These are phyloP conservation scores for Phytophthora sojae DNA, from an alignment of 352 stramenopile genomes.

Conservation along the genomic window DNA sequence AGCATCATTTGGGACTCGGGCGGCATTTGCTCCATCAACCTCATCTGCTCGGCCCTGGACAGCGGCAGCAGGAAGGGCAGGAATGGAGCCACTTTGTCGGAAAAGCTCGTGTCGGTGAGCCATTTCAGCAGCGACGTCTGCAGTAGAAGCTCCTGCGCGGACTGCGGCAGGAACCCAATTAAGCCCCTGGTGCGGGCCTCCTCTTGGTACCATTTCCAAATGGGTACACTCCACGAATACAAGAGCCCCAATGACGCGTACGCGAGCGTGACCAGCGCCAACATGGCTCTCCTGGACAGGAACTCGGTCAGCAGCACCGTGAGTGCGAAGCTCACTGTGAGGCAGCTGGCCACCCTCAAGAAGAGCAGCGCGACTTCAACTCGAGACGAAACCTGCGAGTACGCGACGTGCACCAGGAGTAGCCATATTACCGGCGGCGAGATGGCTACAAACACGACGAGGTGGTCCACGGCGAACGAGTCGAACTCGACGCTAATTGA, in stretches of 20 bases:
- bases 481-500: constrained; percentile 56
- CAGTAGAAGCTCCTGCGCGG: constrained; percentile 68
- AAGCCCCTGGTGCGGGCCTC: constrained; percentile 64
- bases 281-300: constrained; percentile 76
- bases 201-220: constrained; percentile 83
- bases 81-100: constrained; percentile 74
- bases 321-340: constrained; percentile 71
- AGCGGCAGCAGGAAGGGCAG: constrained; percentile 83
- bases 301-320: constrained; percentile 84
- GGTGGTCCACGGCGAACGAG: constrained; percentile 79
- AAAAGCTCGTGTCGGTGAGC: constrained; percentile 80
- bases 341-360: constrained; percentile 69
- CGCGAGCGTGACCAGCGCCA: constrained; percentile 68
- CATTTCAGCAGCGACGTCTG: constrained; percentile 83
- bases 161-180: constrained; percentile 66
- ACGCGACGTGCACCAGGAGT: constrained; percentile 69
- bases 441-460: constrained; percentile 70
- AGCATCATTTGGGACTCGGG: constrained; percentile 75
- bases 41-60: constrained; percentile 69
- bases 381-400: constrained; percentile 58
- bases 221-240: constrained; percentile 82
- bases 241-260: constrained; percentile 72
- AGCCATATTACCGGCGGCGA: constrained; percentile 69
- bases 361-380: constrained; percentile 64
- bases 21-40: constrained; percentile 74